Evolutionary conservation across 2,329 filamentous ascomycete genomes (phyloP).

Genomic region (Fusarium palustre): DNA sequence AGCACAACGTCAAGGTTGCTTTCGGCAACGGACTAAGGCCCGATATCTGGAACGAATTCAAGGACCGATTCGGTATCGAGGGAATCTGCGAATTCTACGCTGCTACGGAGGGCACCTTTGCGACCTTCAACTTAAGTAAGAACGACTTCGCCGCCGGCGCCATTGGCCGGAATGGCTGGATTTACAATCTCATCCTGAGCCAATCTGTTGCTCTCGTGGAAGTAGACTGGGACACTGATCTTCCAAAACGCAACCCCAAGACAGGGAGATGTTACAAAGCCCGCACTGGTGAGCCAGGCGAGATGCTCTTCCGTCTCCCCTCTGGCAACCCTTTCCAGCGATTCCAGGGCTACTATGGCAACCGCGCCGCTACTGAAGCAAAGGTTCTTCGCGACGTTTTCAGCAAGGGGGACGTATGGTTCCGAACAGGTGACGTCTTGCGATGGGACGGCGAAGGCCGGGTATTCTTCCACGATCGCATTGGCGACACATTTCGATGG

Average conservation of each 20-base stretch:
- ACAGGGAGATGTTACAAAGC: conserved; percentile 76
- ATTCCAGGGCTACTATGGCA: conserved; percentile 87
- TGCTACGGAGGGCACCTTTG: conserved; percentile 77
- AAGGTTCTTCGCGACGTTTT: conserved; percentile 83
- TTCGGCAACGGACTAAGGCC: conserved; percentile 89
- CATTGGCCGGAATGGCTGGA: conserved; percentile 76
- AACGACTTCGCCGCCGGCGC: conserved; percentile 82
- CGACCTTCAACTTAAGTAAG: conserved; percentile 76
- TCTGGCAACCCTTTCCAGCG: conserved; percentile 69
- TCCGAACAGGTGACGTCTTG: conserved; percentile 85
- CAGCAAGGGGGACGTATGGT: conserved; percentile 81
- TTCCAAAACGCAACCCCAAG: conserved; percentile 73
- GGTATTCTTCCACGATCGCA: conserved; percentile 83
- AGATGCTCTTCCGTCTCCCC: conserved; percentile 80
- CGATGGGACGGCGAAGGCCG: conserved; percentile 77
- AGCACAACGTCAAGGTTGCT: conserved; percentile 78
- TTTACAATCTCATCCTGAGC: conserved; percentile 68
- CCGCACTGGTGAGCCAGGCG: conserved; percentile 73
- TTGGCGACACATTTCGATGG: conserved; percentile 83
- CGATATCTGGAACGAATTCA: conserved; percentile 87
- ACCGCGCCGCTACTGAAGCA: conserved; percentile 74
- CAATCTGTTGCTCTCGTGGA: conserved; percentile 69
- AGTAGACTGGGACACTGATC: conserved; percentile 77
- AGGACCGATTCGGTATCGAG: conserved; percentile 80
- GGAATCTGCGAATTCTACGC: conserved; percentile 85